Evolutionary conservation across 2,329 filamentous ascomycete species (phyloP), one percentile per base, ranked within the genome.

Genomic region (Xylaria sp.): DNA sequence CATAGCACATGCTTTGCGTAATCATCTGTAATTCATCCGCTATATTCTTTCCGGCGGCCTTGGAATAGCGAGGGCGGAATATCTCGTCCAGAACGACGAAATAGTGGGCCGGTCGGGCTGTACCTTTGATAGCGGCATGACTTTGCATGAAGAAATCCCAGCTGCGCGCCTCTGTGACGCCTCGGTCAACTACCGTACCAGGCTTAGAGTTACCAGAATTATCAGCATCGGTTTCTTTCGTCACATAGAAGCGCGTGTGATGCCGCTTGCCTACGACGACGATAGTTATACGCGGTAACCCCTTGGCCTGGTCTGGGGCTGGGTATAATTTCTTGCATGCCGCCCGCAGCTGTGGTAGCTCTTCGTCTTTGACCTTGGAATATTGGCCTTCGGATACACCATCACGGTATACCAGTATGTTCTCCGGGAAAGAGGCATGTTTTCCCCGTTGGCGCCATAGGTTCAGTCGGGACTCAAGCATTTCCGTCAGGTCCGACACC

Each of bases 1-100:
- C 79, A 74, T 96, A 94, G 77, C 92, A 95, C 72, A 96, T 82
- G 57, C 90, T 87, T 72, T 94, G 90, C 0, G 91, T 96, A 61
- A 91, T 79, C 66, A 84, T 83, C 74, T 95, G 88, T 0, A 96
- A 81, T 58, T 85, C 80, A 69, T 94, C 87, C 0, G 91, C 89
- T 0, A 81, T 73, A 37, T 76, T 81, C 43, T 67, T 58, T 4
- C 67, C 66, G 23, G 66, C 49, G 8, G 62, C 12, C 15, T 65
- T 61, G 19, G 60, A n/a, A n/a, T 42, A 35, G 56, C 71, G 33
- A 74, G 71, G n/a, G n/a, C n/a, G n/a, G 74, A 87, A 86, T 46
- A 87, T 83, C 71, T 87, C 83, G 67, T 87, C 84, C 19, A 82
- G 74, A n/a, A 83, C 62, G 0, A 91, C 87, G 63, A 83, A 82